Conservation (phyloP, 116 monocot species). For the Papilionanthe hybrid region DNA sequence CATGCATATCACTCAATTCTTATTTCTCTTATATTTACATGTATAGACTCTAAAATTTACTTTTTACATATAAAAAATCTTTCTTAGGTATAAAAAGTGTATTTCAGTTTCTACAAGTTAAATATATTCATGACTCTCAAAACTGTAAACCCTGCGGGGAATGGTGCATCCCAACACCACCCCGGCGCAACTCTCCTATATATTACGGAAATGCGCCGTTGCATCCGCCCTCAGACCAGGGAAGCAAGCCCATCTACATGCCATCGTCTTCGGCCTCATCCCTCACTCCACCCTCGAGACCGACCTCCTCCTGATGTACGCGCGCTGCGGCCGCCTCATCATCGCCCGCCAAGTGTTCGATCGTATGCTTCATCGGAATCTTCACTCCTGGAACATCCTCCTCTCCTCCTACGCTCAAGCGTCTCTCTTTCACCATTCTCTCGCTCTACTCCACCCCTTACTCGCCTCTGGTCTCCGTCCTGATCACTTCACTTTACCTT, state of each 20-base stretch:
- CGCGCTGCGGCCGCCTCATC: conserved; percentile 20
- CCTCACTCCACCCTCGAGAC: conserved; percentile 50
- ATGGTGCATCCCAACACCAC: conserved; percentile 3
- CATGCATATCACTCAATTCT: too few species aligned
- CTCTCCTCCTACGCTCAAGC: conserved; percentile 36
- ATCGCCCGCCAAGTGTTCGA: conserved; percentile 47
- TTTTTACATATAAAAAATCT: too few species aligned
- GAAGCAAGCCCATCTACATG: conserved; percentile 38
- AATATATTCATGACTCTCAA: background rate
- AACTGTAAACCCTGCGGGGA: background rate
- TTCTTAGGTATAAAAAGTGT: too few species aligned
- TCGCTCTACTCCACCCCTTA: conserved; percentile 23
- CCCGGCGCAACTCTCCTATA: conserved; percentile 24
- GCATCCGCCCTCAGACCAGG: conserved; percentile 17
- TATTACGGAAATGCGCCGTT: conserved; percentile 23
- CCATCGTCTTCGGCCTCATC: conserved; percentile 22
- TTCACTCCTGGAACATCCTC: conserved; percentile 67
- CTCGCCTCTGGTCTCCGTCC: conserved; percentile 21
- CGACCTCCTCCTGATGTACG: conserved; percentile 56
- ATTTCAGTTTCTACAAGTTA: too few species aligned
- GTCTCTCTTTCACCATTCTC: conserved; percentile 10
- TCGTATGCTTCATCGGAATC: conserved; percentile 33
- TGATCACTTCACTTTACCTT: conserved; percentile 62
- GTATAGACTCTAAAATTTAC: too few species aligned
- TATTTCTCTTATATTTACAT: too few species aligned